phyloP scores from a whole-genome alignment of 176 grass and related monocot species.

The Cymbopogon citratus region DNA sequence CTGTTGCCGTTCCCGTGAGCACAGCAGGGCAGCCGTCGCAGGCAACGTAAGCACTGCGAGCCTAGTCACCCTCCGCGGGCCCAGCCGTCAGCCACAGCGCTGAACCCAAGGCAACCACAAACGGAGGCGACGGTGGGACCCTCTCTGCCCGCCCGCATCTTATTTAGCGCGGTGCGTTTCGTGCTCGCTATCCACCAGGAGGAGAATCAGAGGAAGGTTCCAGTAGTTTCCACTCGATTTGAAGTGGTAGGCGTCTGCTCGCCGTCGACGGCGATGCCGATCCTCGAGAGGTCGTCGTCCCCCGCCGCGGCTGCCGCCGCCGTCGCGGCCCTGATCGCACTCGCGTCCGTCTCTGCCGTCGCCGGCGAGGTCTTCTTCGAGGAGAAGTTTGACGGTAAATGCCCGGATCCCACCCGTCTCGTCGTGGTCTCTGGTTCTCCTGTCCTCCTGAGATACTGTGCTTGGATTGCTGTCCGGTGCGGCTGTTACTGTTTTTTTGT shows the following conservation, averaged over 20 bases:
- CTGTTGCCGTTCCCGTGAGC: not conserved
- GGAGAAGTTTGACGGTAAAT: conserved; percentile 67
- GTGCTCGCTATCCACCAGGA: conserved; percentile 14
- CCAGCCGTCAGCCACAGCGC: not conserved
- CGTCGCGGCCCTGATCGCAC: conserved; percentile 29
- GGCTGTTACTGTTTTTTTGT: not conserved
- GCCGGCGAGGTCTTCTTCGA: conserved; percentile 69
- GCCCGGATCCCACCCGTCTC: not conserved
- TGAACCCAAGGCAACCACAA: not conserved
- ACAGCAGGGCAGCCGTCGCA: not conserved
- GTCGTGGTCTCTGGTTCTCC: not conserved
- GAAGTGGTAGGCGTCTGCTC: not conserved
- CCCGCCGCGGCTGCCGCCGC: not conserved
- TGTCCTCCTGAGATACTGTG: not conserved
- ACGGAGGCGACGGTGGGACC: not conserved
- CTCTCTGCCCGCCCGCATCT: not conserved
- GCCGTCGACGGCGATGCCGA: conserved; percentile 32
- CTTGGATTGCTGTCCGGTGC: not conserved
- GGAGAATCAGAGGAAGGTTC: not conserved
- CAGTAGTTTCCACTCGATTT: not conserved
- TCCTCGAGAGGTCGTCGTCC: conserved; percentile 6
- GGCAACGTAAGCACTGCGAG: not conserved
- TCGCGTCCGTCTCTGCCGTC: conserved; percentile 30
- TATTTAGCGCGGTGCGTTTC: conserved; percentile 17
- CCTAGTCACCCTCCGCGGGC: not conserved